These are phyloP conservation scores for Saturnispora ahearnii DNA, from an alignment of 805 yeast genomes.

Conservation along the genomic window DNA sequence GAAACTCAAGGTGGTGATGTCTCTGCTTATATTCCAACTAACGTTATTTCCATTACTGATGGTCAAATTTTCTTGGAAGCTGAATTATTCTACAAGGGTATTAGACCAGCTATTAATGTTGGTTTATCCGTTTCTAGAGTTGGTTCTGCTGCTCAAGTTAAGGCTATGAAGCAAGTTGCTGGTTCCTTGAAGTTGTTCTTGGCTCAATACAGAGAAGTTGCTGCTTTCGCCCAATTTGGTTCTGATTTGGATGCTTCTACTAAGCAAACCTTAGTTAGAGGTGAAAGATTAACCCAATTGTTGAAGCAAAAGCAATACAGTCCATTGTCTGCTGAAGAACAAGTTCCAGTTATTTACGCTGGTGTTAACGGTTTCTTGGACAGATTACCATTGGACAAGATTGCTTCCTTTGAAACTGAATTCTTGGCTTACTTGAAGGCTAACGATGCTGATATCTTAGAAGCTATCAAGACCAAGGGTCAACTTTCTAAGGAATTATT, in stretches of 20 bases:
- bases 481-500: slow-evolving; percentile 81
- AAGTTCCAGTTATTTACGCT: slow-evolving; percentile 96
- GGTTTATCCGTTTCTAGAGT: slow-evolving; percentile 99
- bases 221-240: slow-evolving; percentile 99
- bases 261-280: slow-evolving; percentile 97
- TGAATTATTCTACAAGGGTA: slow-evolving; percentile 99
- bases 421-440: slow-evolving; percentile 89
- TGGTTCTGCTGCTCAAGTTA: slow-evolving; percentile 99
- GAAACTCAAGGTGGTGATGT: slow-evolving; percentile 99
- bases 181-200: slow-evolving; percentile 99
- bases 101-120: slow-evolving; percentile 99
- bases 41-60: slow-evolving; percentile 94
- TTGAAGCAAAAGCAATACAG: slow-evolving; percentile 95
- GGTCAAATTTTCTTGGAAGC: slow-evolving; percentile 99
- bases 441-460: slow-evolving; percentile 76
- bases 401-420: slow-evolving; percentile 84
- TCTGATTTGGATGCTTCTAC: slow-evolving; percentile 99
- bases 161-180: slow-evolving; percentile 99
- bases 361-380: slow-evolving; percentile 99
- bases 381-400: slow-evolving; percentile 69
- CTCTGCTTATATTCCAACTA: slow-evolving; percentile 95
- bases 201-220: slow-evolving; percentile 99
- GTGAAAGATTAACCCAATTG: slow-evolving; percentile 99
- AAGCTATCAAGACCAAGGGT: slow-evolving; percentile 82
- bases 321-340: slow-evolving; percentile 98